phyloP scores from a whole-genome alignment of 352 stramenopile genomes.

The Thalassiosira hispida region DNA sequence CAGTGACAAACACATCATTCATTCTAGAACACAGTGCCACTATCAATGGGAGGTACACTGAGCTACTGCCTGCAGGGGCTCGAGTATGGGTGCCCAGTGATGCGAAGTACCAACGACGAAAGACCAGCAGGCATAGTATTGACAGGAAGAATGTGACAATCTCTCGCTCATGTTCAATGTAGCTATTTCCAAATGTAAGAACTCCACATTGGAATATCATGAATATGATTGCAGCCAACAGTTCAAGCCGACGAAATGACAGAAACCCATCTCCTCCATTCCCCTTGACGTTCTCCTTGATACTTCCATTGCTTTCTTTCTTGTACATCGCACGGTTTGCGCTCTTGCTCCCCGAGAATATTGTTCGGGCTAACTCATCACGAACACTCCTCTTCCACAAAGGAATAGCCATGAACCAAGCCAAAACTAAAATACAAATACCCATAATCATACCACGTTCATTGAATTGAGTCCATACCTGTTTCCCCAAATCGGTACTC shows the following conservation, averaged over 20 bases:
- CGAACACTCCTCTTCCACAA: conserved; percentile 40
- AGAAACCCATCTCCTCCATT: not conserved
- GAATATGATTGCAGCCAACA: conserved; percentile 42
- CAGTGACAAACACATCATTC: conserved; percentile 66
- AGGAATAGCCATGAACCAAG: conserved; percentile 50
- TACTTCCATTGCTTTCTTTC: conserved; percentile 7
- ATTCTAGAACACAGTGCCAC: conserved; percentile 60
- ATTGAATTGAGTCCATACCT: conserved; percentile 84
- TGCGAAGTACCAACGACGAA: conserved; percentile 50
- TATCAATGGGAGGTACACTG: conserved; percentile 48
- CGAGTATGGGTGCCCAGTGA: not conserved
- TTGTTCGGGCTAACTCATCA: conserved; percentile 8
- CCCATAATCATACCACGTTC: conserved; percentile 76
- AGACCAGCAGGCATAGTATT: conserved; percentile 60
- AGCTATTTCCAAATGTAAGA: conserved; percentile 84
- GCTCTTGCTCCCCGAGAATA: not conserved
- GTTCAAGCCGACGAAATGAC: conserved; percentile 22
- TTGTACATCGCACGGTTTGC: not conserved
- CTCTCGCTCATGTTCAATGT: conserved; percentile 76
- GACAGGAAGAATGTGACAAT: conserved; percentile 73
- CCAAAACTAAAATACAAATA: conserved; percentile 56
- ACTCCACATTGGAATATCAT: conserved; percentile 73
- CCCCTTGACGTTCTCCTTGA: not conserved
- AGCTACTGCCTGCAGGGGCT: not conserved
- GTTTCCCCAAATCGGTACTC: conserved; percentile 71